Percentiles rank a stretch among this genome's conserved stretches.
These are phyloP conservation scores for Ceratopteris richardii DNA, from an alignment of 75 land plant genomes.

Conservation along the genomic window DNA sequence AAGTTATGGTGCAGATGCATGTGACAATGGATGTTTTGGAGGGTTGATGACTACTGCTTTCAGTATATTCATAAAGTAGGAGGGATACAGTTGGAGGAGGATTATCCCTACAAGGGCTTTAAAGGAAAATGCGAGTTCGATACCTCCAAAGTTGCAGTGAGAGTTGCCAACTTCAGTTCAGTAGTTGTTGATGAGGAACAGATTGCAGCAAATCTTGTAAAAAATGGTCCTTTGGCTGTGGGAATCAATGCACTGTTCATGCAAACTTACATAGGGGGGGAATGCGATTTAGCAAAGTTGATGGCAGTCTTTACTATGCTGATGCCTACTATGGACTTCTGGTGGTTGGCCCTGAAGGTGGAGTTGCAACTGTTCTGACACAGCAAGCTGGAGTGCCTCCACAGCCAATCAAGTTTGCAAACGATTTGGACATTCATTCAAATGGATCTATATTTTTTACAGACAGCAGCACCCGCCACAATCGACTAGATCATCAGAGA, in stretches of 20 bases:
- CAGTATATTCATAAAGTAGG: conserved; percentile 48
- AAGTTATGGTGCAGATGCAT: conserved; percentile 22
- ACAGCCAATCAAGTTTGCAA: too few relatives aligned
- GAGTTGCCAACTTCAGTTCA: conserved; percentile 41
- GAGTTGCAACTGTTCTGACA: too few relatives aligned
- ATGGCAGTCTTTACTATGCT: too few relatives aligned
- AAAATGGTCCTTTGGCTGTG: conserved; percentile 58
- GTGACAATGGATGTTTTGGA: conserved; percentile 57
- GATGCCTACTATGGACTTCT: too few relatives aligned
- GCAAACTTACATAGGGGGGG: conserved; percentile 60
- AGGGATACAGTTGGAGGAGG: conserved; percentile 46
- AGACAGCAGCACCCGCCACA: too few relatives aligned
- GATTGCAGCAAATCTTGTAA: conserved; percentile 48
- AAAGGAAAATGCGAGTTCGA: conserved; percentile 46
- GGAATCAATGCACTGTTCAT: conserved; percentile 59
- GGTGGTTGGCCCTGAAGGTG: too few relatives aligned
- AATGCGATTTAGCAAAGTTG: too few relatives aligned
- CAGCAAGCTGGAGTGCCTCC: too few relatives aligned
- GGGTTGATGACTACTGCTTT: conserved; percentile 66
- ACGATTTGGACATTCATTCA: too few relatives aligned
- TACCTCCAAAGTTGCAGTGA: conserved; percentile 37
- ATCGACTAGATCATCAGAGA: too few relatives aligned
- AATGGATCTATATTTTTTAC: too few relatives aligned
- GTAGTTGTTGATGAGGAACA: conserved; percentile 53
- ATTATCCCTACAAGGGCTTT: conserved; percentile 51